Evolutionary conservation across 1,284 basidiomycete genomes (phyloP), one percentile per base, ranked within the genome.

Genomic region (Fistulinella cinereoalba): DNA sequence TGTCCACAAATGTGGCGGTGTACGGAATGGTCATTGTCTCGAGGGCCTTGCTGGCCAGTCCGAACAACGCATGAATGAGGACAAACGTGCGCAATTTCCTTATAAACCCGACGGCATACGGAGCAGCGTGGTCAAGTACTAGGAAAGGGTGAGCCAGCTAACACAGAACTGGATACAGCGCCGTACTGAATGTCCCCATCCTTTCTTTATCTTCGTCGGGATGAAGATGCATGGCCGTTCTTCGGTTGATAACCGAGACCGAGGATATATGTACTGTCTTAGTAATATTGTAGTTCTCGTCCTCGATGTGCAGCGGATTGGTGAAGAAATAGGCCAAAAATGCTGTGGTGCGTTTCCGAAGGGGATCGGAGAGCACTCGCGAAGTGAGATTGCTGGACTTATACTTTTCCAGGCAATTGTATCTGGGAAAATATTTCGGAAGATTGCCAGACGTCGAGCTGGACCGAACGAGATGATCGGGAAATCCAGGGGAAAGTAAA

Each of bases 21-120:
- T 56, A 61, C 5, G 36, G 18, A 18, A 42, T 37, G 8, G 5
- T 9, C 19, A 58, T 56, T 3, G 41, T 32, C 25, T 48, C 43
- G 10, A 61, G 38, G 8, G 45, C 40, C 33, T 25, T 43, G 39
- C 50, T 46, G 3, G 38, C 18, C 12, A 64, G 12, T 10, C 46
- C 42, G 36, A 60, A 64, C 11, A 62, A 21, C 1, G 36, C 60
- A 19, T 57, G 59, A 6, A 60, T 49, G 3, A 62, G 41, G 16
- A 61, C 56, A 33, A 51, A 61, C 13, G 62, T 43, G 5, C 44
- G 44, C 43, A 49, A 55, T 11, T 50, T 44, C 24, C 19, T 23
- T 41, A 62, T 50, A 23, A 65, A 54, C 6, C 34, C 42, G 1
- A 46, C 28, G 0, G 60, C 62, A 25, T 46, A 48, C 2, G 60